Evolutionary conservation across 1,139 yeast species (phyloP).

Genomic region (Geotrichum phurueaensis): DNA sequence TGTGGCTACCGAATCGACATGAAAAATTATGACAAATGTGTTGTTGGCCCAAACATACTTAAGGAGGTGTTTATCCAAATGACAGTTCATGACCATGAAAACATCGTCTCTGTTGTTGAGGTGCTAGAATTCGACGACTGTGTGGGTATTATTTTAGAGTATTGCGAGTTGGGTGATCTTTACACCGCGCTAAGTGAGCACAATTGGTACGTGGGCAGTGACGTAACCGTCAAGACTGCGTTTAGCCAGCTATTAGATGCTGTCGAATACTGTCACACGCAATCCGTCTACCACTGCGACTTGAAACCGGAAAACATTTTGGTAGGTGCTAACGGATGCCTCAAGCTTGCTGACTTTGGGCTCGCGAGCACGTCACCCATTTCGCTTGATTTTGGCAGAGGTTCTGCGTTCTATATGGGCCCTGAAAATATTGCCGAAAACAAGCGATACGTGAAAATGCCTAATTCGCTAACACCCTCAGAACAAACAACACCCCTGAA

Average conservation of each 20-base stretch:
- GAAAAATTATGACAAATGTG: conserved; percentile 3
- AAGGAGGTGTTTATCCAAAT: conserved; percentile 71
- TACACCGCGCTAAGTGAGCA: conserved; percentile 72
- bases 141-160: conserved; percentile 74
- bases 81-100: conserved; percentile 70
- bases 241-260: conserved; percentile 73
- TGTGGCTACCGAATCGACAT: conserved; percentile 3
- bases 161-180: conserved; percentile 61
- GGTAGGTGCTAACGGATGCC: conserved; percentile 55
- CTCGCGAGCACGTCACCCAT: conserved; percentile 42
- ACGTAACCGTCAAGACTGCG: conserved; percentile 57
- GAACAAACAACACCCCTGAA: conserved; percentile 1
- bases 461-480: background rate
- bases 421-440: conserved; percentile 47
- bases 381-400: conserved; percentile 64
- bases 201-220: conserved; percentile 48
- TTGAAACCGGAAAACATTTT: conserved; percentile 85
- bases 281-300: conserved; percentile 77
- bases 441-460: background rate
- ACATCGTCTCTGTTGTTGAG: conserved; percentile 64
- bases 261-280: conserved; percentile 59
- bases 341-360: conserved; percentile 76
- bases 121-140: conserved; percentile 42
- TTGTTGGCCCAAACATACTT: conserved; percentile 30
- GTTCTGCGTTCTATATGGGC: conserved; percentile 87